A percentile compares a stretch with the other conserved stretches of the same genome.
These are phyloP conservation scores for Diaporthe sp. DNA, from an alignment of 2,329 filamentous ascomycete genomes.

Conservation along the genomic window DNA sequence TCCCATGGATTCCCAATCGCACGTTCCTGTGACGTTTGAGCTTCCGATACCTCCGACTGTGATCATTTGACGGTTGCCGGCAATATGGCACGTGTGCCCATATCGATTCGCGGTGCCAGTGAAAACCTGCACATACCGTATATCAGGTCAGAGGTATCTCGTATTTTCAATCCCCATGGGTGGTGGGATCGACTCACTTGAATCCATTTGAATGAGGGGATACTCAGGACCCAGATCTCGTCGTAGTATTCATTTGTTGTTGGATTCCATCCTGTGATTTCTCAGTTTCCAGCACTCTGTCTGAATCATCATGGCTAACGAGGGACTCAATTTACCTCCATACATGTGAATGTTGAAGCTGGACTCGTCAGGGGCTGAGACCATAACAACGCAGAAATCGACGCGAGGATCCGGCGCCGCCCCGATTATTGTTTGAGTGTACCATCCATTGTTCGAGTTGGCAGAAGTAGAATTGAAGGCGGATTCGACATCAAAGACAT, in stretches of 20 bases:
- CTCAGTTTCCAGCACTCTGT: not conserved
- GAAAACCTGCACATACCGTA: not conserved
- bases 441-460: not conserved
- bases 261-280: not conserved
- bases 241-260: not conserved
- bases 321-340: not conserved
- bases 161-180: not conserved
- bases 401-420: not conserved
- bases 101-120: not conserved
- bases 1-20: not conserved
- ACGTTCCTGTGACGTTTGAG: not conserved
- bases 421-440: not conserved
- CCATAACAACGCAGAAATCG: not conserved
- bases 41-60: not conserved
- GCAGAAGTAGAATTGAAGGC: not conserved
- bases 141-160: fast-evolving
- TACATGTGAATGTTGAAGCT: not conserved
- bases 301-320: not conserved
- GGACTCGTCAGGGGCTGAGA: not conserved
- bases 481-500: not conserved
- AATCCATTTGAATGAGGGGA: not conserved
- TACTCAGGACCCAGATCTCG: not conserved
- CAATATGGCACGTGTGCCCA: not conserved
- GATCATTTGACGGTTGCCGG: not conserved
- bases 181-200: not conserved